Conservation (phyloP, 257 asterid genomes). For the Penstemon eatonii region DNA sequence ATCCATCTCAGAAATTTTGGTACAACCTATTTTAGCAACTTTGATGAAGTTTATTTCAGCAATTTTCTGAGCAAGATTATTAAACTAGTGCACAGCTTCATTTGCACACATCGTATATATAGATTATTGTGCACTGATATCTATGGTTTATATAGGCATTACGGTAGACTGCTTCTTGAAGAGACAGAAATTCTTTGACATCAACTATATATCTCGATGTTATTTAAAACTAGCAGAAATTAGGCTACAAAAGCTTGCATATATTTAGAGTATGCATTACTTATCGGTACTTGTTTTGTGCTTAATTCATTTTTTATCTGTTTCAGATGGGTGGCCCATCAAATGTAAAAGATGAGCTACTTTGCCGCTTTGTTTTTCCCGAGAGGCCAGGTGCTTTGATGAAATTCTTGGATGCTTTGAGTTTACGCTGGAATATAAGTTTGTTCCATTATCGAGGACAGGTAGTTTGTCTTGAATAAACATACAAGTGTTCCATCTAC, state of each 20-base stretch:
- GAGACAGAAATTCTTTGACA: neutral
- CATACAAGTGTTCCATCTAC: neutral
- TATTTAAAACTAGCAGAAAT: no score
- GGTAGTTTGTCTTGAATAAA: slow-evolving; percentile 38
- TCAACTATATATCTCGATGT: neutral
- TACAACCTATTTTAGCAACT: slow-evolving; percentile 7
- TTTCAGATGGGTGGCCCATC: slow-evolving; percentile 96
- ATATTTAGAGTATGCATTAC: slow-evolving; percentile 5
- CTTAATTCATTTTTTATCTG: slow-evolving; percentile 20
- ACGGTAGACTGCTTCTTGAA: neutral
- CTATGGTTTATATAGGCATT: neutral
- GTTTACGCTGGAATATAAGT: slow-evolving; percentile 96
- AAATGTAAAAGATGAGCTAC: slow-evolving; percentile 66
- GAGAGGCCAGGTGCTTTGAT: slow-evolving; percentile 91
- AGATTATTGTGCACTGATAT: neutral
- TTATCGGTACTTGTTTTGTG: neutral
- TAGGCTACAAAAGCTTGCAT: neutral
- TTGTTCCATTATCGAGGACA: slow-evolving; percentile 95
- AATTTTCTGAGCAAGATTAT: slow-evolving; percentile 19
- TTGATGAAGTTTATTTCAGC: neutral
- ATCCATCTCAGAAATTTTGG: neutral
- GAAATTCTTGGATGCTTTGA: slow-evolving; percentile 82
- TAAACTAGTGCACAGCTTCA: neutral
- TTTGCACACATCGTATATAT: neutral
- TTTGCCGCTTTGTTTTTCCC: slow-evolving; percentile 86